Conservation (phyloP, 2,329 filamentous ascomycete species). For the Colletotrichum gigasporum region DNA sequence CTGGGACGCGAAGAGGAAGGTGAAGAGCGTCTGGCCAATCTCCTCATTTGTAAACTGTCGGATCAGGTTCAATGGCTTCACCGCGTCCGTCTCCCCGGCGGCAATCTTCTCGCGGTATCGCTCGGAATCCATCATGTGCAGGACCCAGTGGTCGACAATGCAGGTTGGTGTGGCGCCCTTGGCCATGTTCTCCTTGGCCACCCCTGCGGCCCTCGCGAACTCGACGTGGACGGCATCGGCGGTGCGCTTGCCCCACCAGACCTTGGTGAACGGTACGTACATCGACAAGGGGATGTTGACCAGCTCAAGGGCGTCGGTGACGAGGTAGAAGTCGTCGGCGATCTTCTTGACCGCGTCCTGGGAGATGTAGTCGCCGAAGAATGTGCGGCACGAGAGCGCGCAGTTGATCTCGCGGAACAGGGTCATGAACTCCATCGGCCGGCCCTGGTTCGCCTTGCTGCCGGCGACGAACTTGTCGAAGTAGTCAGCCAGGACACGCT, state of each 20-base stretch:
- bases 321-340: constrained; percentile 81
- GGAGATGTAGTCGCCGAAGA: constrained; percentile 82
- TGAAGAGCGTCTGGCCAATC: constrained; percentile 60
- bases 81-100: constrained; percentile 56
- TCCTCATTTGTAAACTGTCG: constrained; percentile 60
- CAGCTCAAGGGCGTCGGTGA: constrained; percentile 80
- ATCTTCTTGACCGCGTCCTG: constrained; percentile 77
- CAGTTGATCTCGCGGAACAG: constrained; percentile 82
- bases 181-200: constrained; percentile 77
- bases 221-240: constrained; percentile 76
- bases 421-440: constrained; percentile 74
- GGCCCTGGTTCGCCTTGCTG: constrained; percentile 60
- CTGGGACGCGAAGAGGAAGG: constrained; percentile 63
- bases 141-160: constrained; percentile 82
- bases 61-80: constrained; percentile 57
- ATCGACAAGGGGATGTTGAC: constrained; percentile 78
- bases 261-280: constrained; percentile 79
- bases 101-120: constrained; percentile 71
- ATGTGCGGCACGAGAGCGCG: constrained; percentile 80
- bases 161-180: constrained; percentile 74
- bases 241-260: constrained; percentile 80
- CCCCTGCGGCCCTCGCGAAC: constrained; percentile 76
- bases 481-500: constrained; percentile 77
- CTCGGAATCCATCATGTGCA: constrained; percentile 77
- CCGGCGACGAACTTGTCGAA: constrained; percentile 73